Conservation (phyloP, 2,329 filamentous ascomycete genomes). For the Penicillium sp. region DNA sequence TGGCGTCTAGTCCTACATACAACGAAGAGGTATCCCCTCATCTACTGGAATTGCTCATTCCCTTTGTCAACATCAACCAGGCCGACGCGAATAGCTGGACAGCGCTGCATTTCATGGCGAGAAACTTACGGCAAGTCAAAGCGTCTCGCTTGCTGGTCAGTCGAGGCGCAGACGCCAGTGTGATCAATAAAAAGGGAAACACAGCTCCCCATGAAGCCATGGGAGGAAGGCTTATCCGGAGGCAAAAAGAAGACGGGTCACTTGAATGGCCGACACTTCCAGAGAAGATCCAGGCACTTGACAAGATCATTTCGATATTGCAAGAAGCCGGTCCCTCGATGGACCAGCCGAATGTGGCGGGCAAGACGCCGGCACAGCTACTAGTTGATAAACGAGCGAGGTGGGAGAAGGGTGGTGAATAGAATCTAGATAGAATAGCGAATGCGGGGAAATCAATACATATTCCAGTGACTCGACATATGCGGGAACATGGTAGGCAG, state of each 20-base stretch:
- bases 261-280: background rate
- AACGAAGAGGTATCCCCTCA: background rate
- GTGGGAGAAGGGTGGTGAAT: background rate
- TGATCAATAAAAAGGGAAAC: slow-evolving; percentile 1
- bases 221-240: background rate
- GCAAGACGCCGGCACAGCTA: slow-evolving; percentile 1
- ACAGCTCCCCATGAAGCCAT: slow-evolving; percentile 2
- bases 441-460: too few relatives aligned
- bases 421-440: too few relatives aligned
- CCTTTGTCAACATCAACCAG: slow-evolving; percentile 1
- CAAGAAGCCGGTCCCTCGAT: slow-evolving; percentile 4
- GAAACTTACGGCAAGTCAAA: slow-evolving; percentile 2
- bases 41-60: slow-evolving; percentile 2
- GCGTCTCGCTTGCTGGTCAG: slow-evolving; percentile 3
- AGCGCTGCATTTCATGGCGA: slow-evolving; percentile 1
- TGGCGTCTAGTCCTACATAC: background rate
- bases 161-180: slow-evolving; percentile 5
- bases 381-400: background rate
- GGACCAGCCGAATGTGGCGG: slow-evolving; percentile 1
- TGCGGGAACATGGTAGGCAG: too few relatives aligned
- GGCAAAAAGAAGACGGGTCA: background rate
- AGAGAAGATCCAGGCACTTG: slow-evolving; percentile 2
- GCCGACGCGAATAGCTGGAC: slow-evolving; percentile 1
- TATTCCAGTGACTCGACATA: too few relatives aligned
- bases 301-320: slow-evolving; percentile 4